Evolutionary conservation across 768 basidiomycete genomes (phyloP), one percentile per base, ranked within the genome.

Genomic region (Pleurotus cornucopiae): DNA sequence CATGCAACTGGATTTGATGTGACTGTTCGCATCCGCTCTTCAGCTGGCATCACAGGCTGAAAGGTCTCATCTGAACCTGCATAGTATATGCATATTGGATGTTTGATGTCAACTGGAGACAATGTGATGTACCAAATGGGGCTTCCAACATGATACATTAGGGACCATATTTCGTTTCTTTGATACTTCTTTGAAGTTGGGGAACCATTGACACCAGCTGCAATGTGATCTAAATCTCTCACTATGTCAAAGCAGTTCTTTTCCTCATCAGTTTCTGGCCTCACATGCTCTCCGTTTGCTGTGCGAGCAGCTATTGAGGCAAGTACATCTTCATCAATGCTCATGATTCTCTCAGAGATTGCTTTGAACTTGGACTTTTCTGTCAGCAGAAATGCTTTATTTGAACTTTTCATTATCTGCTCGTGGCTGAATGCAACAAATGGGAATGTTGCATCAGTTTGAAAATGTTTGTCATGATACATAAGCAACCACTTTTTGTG

Each of bases 401-500:
- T 52, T 0, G 57, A 41, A 44, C 57, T 54, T 2, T 26, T 44
- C 39, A 66, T 71, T 2, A 76, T 67, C 53, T 77, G 77, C 21
- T 69, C 57, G 46, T 76, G 70, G 49, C 70, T 76, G 54, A 76
- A 76, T 0, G 66, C 72, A 21, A 74, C 56, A 30, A 76, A 69
- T 1, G 72, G 64, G 57, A 76, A 78, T 16, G 66, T 56, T 1
- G 61, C 7, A 54, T 77, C 74, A 1, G 18, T 57, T 56, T 76
- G 76, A 61, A 78, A 78, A 0, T 68, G 58, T 45, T 72, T 72
- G 52, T 76, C 74, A 53, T 71, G 65, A 58, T 75, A 76, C 69
- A 73, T 67, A 0, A 78, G 57, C 0, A 73, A 46, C 13, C 60
- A 43, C 16, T 56, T 52, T 18, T 69, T 71, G 41, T 73, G 71